These are phyloP conservation scores for Pistacia integerrima DNA, from an alignment of 345 rosid species.

Conservation along the genomic window DNA sequence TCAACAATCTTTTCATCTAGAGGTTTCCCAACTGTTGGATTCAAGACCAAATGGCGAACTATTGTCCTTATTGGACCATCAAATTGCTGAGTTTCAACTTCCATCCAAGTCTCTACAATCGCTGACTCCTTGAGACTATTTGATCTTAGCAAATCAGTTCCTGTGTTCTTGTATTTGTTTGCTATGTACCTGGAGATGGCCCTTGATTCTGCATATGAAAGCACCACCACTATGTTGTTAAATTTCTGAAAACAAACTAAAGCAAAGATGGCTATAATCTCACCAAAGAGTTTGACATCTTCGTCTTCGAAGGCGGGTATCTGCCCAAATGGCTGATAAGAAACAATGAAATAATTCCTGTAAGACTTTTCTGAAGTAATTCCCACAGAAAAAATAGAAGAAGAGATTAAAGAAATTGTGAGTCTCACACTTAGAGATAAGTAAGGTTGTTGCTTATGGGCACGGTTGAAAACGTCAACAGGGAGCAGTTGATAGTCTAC, in stretches of 20 bases:
- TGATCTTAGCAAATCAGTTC: conserved; percentile 31
- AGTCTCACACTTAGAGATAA: conserved; percentile 35
- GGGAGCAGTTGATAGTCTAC: conserved; percentile 25
- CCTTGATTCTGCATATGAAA: conserved; percentile 40
- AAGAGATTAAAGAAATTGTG: too few relatives aligned
- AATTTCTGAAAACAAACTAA: neutral
- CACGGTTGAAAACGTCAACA: conserved; percentile 10
- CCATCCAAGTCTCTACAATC: conserved; percentile 43
- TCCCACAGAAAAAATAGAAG: neutral
- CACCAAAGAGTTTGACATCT: conserved; percentile 15
- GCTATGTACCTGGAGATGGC: conserved; percentile 45
- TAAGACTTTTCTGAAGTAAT: neutral
- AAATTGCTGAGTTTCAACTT: conserved; percentile 51
- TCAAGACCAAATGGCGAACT: conserved; percentile 34
- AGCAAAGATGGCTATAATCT: too few relatives aligned
- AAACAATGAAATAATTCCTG: neutral
- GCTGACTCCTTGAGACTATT: conserved; percentile 21
- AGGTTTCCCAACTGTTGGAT: conserved; percentile 32
- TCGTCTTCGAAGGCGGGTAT: conserved; percentile 48
- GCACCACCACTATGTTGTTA: neutral
- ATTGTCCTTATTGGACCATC: conserved; percentile 21
- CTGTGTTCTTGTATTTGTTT: conserved; percentile 28
- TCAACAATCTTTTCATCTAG: conserved; percentile 31
- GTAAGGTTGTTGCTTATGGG: conserved; percentile 31
- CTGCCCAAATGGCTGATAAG: conserved; percentile 47